Evolutionary conservation across 495 filamentous ascomycete species (phyloP).

Genomic region (Penicillium argentinense): DNA sequence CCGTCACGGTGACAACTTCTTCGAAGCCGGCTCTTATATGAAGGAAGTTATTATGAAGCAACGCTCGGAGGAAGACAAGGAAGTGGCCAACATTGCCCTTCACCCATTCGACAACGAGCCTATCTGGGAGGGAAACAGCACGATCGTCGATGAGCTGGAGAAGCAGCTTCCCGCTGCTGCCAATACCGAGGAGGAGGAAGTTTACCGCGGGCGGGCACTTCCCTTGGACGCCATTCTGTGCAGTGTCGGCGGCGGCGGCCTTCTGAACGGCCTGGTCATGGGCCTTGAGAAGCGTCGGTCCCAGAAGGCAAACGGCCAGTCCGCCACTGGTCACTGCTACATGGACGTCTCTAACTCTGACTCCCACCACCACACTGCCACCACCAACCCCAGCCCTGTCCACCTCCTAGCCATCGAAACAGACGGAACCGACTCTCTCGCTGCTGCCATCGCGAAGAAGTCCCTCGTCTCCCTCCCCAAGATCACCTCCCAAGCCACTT

Average conservation of each 20-base stretch:
- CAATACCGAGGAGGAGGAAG: conserved; percentile 32
- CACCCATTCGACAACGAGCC: conserved; percentile 82
- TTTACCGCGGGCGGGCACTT: conserved; percentile 34
- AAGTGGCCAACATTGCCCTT: conserved; percentile 75
- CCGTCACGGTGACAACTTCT: conserved; percentile 69
- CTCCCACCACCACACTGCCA: neutral
- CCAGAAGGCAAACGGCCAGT: conserved; percentile 17
- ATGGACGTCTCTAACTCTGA: conserved; percentile 13
- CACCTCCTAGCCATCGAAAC: conserved; percentile 82
- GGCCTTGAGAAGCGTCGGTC: conserved; percentile 59
- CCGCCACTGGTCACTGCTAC: conserved; percentile 15
- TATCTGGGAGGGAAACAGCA: conserved; percentile 79
- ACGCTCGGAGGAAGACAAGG: conserved; percentile 26
- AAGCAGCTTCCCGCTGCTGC: conserved; percentile 49
- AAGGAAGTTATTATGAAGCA: conserved; percentile 58
- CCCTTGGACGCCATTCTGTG: conserved; percentile 71
- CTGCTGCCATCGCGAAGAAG: conserved; percentile 57
- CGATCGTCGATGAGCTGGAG: conserved; percentile 71
- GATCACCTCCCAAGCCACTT: conserved; percentile 81
- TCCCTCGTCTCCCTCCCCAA: conserved; percentile 63
- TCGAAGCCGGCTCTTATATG: conserved; percentile 74
- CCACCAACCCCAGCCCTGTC: conserved; percentile 29
- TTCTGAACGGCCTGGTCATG: conserved; percentile 76
- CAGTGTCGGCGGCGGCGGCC: conserved; percentile 84
- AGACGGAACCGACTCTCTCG: conserved; percentile 71